Evolutionary conservation across 1,284 basidiomycete species (phyloP), one percentile per base, ranked within the genome.

Genomic region (Sanguinoderma infundibulare): DNA sequence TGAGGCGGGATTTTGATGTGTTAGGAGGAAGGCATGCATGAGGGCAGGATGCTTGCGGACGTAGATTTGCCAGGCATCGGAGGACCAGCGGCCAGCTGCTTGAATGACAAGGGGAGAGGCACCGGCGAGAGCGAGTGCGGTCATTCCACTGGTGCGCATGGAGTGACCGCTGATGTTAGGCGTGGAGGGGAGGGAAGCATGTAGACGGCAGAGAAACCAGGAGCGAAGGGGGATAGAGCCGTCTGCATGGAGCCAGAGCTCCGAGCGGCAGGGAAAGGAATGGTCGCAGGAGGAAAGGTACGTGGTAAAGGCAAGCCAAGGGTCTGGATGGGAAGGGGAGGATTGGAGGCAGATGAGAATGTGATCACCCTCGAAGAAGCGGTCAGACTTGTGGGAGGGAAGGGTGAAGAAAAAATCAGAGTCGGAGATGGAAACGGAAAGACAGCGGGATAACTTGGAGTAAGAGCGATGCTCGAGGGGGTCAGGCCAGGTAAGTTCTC

Each of bases 21-120:
- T n/a, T n/a, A n/a, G n/a, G n/a, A n/a, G n/a, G n/a, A 39, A 2
- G 10, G 40, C 40, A 3, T 55, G 53, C 15, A 74, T 61, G 20
- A 78, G n/a, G 0, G 67, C 59, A 8, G 77, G 77, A 46, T 78
- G 69, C 12, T 77, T 68, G 0, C 71, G 64, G 26, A 79, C 73
- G 55, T 80, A 80, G n/a, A 72, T 69, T 28, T 72, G 69, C 64
- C 68, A 80, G 0, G 77, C 65, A 0, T 69, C 60, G 0, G 78
- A 79, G 0, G 76, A 72, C 79, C 78, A 81, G 1, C 71, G 63
- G 0, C 78, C 77, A 0, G 75, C n/a, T 0, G 73, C 72, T 59
- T 78, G 76, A 24, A 80, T 79, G 28, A 67, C 44, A 12, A 70
- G 64, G 24, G 73, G 68, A 0, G 77, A 64, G 2, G 73, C 58